Base-by-base conservation (phyloP, 768 basidiomycete genomes). In the Obba rivulosa region DNA sequence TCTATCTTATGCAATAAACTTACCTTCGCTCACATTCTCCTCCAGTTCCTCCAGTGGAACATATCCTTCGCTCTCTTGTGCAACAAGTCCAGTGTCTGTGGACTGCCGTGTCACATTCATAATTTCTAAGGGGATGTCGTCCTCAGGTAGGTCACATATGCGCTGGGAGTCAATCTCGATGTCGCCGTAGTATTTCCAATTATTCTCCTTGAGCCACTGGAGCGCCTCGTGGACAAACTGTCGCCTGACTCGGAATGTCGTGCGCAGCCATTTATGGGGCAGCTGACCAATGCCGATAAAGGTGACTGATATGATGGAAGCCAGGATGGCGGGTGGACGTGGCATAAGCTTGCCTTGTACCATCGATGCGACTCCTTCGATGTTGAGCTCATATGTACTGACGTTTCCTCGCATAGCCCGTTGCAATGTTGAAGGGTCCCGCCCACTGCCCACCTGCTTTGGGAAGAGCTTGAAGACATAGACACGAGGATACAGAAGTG, bases 391-490 rank as follows among this genome's bases (percentile, higher is more conserved):
- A 46, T 62, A 74, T 1, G 56, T 63, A 3, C 50, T 60, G 1
- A 75, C 65, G 38, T 59, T 74, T 1, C 73, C 72, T 17, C 52
- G 43, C 60, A 75, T 62, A 0, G 56, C 69, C 0, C 45, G 34
- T 22, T 53, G 51, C 37, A 53, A 17, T 2, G 36, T 48, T 11
- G 28, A 35, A 4, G 22, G 39, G 14, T 42, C 36, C 0, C 25
- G 37, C 41, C 57, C 54, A 0, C 39, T 18, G 2, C 21, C 28
- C 0, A 7, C 20, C n/a, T 45, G 20, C 43, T 52, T 62, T 0
- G 69, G 71, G 48, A 51, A 65, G 2, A 74, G 49, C 46, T 74
- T 73, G 61, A 68, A 60, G 1, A 69, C 55, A 45, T 59, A 71
- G 0, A 64, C 63, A 0, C 56, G 51, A 1, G 70, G 67, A 51